Evolutionary conservation across 192 early-diverging fungal species (phyloP).

Genomic region (Gaertneriomyces sp.): DNA sequence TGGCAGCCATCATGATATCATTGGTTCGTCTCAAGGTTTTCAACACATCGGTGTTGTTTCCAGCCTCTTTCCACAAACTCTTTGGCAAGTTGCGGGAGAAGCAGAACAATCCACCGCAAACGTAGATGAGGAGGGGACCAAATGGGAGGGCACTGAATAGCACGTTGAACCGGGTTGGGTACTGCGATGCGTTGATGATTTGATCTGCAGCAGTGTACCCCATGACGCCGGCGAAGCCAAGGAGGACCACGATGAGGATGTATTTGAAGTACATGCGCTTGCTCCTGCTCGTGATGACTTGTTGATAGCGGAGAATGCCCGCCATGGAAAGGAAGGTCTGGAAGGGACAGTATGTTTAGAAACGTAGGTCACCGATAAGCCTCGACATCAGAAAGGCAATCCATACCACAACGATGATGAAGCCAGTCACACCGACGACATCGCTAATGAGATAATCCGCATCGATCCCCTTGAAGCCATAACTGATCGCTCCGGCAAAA

Average conservation of each 20-base stretch:
- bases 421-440: constrained; percentile 5
- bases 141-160: constrained; percentile 12
- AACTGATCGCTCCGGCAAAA: neutral
- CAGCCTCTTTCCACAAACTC: neutral
- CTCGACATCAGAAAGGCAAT: too few relatives aligned
- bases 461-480: constrained; percentile 9
- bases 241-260: neutral
- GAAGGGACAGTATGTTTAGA: too few relatives aligned
- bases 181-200: constrained; percentile 3
- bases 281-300: constrained; percentile 10
- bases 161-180: constrained; percentile 11
- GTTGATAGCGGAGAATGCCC: constrained; percentile 11
- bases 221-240: constrained; percentile 4
- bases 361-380: too few relatives aligned
- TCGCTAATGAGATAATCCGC: constrained; percentile 8
- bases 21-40: constrained; percentile 15
- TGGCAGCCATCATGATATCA: constrained; percentile 23
- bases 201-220: constrained; percentile 4
- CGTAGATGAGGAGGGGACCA: constrained; percentile 20
- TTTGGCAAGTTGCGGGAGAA: constrained; percentile 24
- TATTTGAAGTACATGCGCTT: constrained; percentile 2
- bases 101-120: constrained; percentile 19
- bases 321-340: constrained; percentile 20
- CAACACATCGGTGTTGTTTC: neutral
- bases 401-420: constrained; percentile 14